Base-by-base conservation (phyloP, 176 grass and related monocot species). In the Avena atlantica region DNA sequence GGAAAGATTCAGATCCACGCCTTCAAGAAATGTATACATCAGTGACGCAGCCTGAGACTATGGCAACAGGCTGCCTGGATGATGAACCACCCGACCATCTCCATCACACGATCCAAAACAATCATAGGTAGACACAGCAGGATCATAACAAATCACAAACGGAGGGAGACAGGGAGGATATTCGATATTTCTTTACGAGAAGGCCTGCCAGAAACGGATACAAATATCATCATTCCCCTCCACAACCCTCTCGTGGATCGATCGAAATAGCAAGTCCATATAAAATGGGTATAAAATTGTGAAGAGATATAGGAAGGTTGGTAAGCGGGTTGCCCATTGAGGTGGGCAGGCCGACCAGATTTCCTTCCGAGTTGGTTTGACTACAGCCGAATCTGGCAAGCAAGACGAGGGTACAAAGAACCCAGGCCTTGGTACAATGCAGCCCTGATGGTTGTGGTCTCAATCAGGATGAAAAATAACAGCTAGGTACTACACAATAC, bases 401-500 rank as follows among this genome's bases (percentile, higher is more conserved):
- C 86, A 88, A 85, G 86, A 85, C 61, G 5, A 81, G 86, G 81
- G 81, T 17, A 81, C 67, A 14, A 29, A 50, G n/a, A 76, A 16
- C 86, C 89, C 81, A 27, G 4, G 84, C 68, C 89, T 53, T 81
- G 86, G 89, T 91, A 91, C 89, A 91, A 91, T 88, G 82, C 76
- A 91, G 89, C 89, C 81, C 11, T 76, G 0, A 12, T 44, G 4
- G 2, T 74, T 8, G 8, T 6, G 2, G 1, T 20, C 56, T 40
- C 31, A 11, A 21, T 42, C 3, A 19, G 0, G 6, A 61, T 4
- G 24, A 0, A 53, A 3, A 9, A 10, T 9, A 13, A 0, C 37
- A 40, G 37, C 37, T 40, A 40, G 0, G 6, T 6, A 11, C 0
- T 27, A 0, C 25, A 27, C 25, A 27, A 27, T 27, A 27, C 25